Percentiles rank a stretch among this genome's conserved stretches.
Evolutionary conservation across 495 filamentous ascomycete species (phyloP).

Genomic region (Xylaria grammica): DNA sequence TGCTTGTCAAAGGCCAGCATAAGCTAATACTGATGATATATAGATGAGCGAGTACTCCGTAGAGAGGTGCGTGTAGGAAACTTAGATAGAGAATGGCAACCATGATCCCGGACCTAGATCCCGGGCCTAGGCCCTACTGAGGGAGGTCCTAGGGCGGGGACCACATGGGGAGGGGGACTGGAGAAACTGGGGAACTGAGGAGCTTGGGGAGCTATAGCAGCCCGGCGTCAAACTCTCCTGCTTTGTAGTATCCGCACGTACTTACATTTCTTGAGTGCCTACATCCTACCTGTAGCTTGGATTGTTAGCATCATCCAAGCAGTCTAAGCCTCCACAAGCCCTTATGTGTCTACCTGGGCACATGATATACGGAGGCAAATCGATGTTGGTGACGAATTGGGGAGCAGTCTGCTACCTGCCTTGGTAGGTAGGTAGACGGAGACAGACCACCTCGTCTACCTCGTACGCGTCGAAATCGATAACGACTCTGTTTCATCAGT

Average conservation of each 20-base stretch:
- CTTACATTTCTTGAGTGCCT: too few species aligned
- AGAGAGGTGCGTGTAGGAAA: not conserved
- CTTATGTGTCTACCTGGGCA: too few species aligned
- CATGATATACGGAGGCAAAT: too few species aligned
- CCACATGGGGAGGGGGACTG: too few species aligned
- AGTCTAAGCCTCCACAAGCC: not conserved
- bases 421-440: too few species aligned
- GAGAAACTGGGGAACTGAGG: too few species aligned
- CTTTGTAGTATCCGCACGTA: not conserved
- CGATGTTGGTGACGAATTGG: too few species aligned
- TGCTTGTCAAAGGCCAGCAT: not conserved
- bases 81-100: not conserved
- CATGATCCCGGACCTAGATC: not conserved
- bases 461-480: too few species aligned
- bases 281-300: not conserved
- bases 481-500: not conserved
- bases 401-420: too few species aligned
- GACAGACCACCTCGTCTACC: too few species aligned
- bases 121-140: too few species aligned
- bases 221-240: conserved; percentile 2
- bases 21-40: not conserved
- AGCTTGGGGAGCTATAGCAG: not conserved
- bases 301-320: not conserved
- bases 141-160: too few species aligned
- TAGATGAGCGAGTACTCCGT: not conserved